Evolutionary conservation across 2,329 filamentous ascomycete species (phyloP), one percentile per base, ranked within the genome.

Genomic region (Seiridium cupressi): DNA sequence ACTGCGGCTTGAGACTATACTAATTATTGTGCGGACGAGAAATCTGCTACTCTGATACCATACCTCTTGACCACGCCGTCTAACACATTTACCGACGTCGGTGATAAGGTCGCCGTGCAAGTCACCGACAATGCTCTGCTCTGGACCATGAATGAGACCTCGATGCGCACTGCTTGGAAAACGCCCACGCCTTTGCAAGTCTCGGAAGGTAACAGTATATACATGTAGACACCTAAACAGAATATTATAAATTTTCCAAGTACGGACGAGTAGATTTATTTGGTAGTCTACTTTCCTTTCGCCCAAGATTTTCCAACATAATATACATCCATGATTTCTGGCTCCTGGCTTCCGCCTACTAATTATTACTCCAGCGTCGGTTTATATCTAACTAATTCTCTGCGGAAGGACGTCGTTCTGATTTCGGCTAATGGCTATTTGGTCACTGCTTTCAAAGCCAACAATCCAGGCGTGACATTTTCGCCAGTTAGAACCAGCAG

Each of bases 81-180:
- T 8, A 47, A 59, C 11, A 49, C 57, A 26, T 46, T 13, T 26
- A 13, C 44, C 5, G 7, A 10, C 4, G 38, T 44, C 38, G 60
- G 60, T 31, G 54, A 59, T n/a, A 53, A 62, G 32, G 32, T 38
- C n/a, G 60, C 44, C 32, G 18, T 18, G 6, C 46, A 59, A 34
- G 18, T 31, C 9, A 44, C 53, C 26, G 44, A 31, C 3, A 62
- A 58, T 35, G 48, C 46, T 5, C 58, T 62, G 51, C 18, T 44
- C 11, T 83, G 81, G 81, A 77, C 74, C 13, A 68, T 83, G 60
- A 82, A 82, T 68, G 73, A 70, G 44, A 81, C 74, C 8, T 77
- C 76, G 5, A 75, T 84, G 68, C 55, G 72, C 6, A 72, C 83
- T 4, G 73, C 82, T 59, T 83, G 81, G 73, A 68, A 68, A 8